Base-by-base conservation (phyloP, 129 eudicot genomes). In the Pseudognaphalium luteoalbum region DNA sequence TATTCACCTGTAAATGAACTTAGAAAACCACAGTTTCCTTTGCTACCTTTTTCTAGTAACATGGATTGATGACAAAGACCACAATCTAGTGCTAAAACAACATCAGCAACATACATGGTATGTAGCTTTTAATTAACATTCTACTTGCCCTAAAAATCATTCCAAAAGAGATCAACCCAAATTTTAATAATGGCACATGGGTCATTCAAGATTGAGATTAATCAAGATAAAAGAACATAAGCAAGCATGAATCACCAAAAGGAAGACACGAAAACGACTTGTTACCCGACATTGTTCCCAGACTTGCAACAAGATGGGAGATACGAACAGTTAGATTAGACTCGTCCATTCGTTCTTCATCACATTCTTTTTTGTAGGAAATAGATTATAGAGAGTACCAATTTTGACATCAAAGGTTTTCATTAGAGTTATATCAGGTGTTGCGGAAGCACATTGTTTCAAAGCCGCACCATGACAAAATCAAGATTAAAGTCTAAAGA, bases 281-380 rank as follows among this genome's bases (percentile, higher is more conserved):
- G 28, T 60, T 22, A 74, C 68, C 76, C 37, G 44, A 20, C 11
- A 41, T 21, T 80, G 78, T 78, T 85, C 68, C 72, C 73, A 12
- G 66, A 75, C 74, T 58, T 64, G 80, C 72, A 79, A 74, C 80
- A 81, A 35, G 82, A 81, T 75, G 47, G 80, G 86, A 65, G 88
- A 85, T 81, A 87, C 50, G 51, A 81, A 70, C 69, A 32, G 72
- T 69, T 51, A 65, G 66, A 47, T 47, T n/a, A 64, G 51, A 47
- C 71, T 80, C 16, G 59, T 50, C 44, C 78, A 51, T 73, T 72
- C 64, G 66, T 50, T 63, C 71, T 60, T 78, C 72, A 71, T 54
- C 59, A 22, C 68, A 69, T 59, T 85, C 86, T 77, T 76, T 76
- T 81, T 81, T 78, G 84, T 70, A 32, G 77, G 71, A 66, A 60